Percentiles rank a stretch among this genome's conserved stretches.
phyloP scores from a whole-genome alignment of 2,329 filamentous ascomycete genomes.

The Microcera coccophila region DNA sequence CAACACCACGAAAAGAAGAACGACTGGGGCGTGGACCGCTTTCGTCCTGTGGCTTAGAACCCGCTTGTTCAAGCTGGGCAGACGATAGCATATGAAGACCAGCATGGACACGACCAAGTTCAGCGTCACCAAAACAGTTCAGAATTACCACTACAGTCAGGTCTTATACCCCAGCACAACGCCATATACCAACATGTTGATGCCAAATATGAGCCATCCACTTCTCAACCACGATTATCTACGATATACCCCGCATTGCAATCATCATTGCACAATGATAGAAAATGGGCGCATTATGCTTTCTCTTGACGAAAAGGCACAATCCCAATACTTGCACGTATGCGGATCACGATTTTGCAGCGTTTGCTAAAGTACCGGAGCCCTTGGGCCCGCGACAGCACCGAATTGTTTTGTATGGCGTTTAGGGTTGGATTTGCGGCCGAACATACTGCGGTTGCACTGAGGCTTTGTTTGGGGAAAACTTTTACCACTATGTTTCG shows the following conservation, averaged over 20 bases:
- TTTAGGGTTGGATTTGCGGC: constrained; percentile 7
- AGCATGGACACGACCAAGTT: constrained; percentile 14
- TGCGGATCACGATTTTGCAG: constrained; percentile 10
- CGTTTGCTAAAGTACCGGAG: constrained; percentile 1
- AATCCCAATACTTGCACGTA: constrained; percentile 1
- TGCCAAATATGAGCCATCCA: too few relatives aligned
- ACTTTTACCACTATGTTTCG: too few relatives aligned
- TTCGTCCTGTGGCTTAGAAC: constrained; percentile 64
- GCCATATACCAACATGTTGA: too few relatives aligned
- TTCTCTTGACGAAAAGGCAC: not conserved
- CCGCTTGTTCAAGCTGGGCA: constrained; percentile 40
- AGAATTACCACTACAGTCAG: too few relatives aligned
- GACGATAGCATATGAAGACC: constrained; percentile 32
- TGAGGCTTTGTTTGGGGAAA: too few relatives aligned
- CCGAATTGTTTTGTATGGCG: constrained; percentile 16
- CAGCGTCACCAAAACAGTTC: too few relatives aligned
- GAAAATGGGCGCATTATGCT: not conserved
- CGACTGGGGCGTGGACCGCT: constrained; percentile 58
- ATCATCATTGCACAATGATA: not conserved
- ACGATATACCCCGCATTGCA: not conserved
- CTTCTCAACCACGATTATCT: too few relatives aligned
- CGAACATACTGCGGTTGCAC: constrained; percentile 20
- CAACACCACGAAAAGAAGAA: constrained; percentile 55
- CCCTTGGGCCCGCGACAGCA: constrained; percentile 11
- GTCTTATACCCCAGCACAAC: too few relatives aligned